phyloP scores from a whole-genome alignment of 495 filamentous ascomycete species.

The Rhizodiscina lignyota region DNA sequence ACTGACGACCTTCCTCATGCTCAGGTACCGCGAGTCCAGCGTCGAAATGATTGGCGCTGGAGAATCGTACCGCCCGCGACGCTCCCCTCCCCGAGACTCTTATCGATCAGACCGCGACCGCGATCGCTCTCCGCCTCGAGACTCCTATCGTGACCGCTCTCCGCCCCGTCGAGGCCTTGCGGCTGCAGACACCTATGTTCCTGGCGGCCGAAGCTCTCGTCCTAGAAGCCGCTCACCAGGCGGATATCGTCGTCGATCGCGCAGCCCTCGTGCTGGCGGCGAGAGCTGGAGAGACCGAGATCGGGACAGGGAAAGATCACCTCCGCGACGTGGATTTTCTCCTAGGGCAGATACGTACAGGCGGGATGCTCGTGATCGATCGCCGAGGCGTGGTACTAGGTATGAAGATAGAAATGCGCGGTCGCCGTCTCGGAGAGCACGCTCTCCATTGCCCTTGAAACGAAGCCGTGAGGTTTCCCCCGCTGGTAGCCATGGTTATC shows the following conservation, averaged over 20 bases:
- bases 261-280: slow-evolving; percentile 14
- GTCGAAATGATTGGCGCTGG: slow-evolving; percentile 3
- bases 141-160: slow-evolving; percentile 12
- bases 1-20: no score
- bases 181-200: slow-evolving; percentile 22
- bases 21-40: no score
- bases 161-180: slow-evolving; percentile 9
- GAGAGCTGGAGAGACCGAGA: slow-evolving; percentile 9
- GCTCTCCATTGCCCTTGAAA: slow-evolving; percentile 3
- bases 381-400: slow-evolving; percentile 8
- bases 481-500: neutral
- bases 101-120: no score
- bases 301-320: slow-evolving; percentile 21
- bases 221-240: slow-evolving; percentile 19
- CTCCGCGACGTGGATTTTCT: slow-evolving; percentile 17
- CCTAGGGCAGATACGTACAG: slow-evolving; percentile 15
- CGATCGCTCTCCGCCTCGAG: slow-evolving; percentile 7
- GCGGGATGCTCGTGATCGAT: slow-evolving; percentile 13
- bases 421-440: no score
- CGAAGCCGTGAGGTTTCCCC: neutral
- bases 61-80: slow-evolving; percentile 22
- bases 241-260: slow-evolving; percentile 19
- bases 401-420: no score
- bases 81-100: slow-evolving; percentile 11
- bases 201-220: slow-evolving; percentile 11